Evolutionary conservation across 1,284 basidiomycete species (phyloP).

Genomic region (Melanopsichium pennsylvanicum): DNA sequence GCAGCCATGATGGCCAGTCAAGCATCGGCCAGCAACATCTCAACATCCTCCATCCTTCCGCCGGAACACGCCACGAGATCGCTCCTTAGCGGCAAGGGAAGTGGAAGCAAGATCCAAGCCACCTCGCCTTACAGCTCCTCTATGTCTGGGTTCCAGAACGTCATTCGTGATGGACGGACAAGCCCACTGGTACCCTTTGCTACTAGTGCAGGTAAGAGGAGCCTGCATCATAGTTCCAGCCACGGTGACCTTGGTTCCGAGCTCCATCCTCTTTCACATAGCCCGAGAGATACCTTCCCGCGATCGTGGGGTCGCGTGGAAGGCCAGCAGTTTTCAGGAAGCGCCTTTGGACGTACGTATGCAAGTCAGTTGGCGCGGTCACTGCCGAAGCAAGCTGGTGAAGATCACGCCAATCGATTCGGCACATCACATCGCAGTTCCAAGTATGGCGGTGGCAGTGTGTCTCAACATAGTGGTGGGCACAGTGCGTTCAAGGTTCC

Average conservation of each 20-base stretch:
- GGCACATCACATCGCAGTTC: conserved; percentile 28
- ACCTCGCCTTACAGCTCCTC: conserved; percentile 45
- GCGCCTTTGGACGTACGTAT: conserved; percentile 1
- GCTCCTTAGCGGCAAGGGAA: conserved; percentile 47
- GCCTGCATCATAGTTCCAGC: conserved; percentile 39
- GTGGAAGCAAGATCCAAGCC: conserved; percentile 36
- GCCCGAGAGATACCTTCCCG: conserved; percentile 11
- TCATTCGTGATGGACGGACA: conserved; percentile 30
- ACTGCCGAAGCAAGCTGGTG: conserved; percentile 29
- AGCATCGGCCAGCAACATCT: conserved; percentile 39
- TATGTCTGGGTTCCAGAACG: conserved; percentile 36
- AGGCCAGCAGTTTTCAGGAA: neutral
- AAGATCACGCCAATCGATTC: conserved; percentile 2
- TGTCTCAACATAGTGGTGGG: conserved; percentile 38
- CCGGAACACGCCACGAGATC: conserved; percentile 40
- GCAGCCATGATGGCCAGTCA: conserved; percentile 21
- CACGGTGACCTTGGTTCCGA: conserved; percentile 33
- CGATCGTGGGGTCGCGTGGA: conserved; percentile 28
- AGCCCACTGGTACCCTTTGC: conserved; percentile 29
- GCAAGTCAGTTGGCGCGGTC: conserved; percentile 24
- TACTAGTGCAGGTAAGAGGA: conserved; percentile 21
- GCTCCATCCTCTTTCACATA: conserved; percentile 22
- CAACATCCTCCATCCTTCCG: conserved; percentile 42
- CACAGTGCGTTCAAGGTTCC: conserved; percentile 41
- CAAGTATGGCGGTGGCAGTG: conserved; percentile 15